Evolutionary conservation across 2,329 filamentous ascomycete species (phyloP), one percentile per base, ranked within the genome.

Genomic region (Ophiocordyceps sinensis): DNA sequence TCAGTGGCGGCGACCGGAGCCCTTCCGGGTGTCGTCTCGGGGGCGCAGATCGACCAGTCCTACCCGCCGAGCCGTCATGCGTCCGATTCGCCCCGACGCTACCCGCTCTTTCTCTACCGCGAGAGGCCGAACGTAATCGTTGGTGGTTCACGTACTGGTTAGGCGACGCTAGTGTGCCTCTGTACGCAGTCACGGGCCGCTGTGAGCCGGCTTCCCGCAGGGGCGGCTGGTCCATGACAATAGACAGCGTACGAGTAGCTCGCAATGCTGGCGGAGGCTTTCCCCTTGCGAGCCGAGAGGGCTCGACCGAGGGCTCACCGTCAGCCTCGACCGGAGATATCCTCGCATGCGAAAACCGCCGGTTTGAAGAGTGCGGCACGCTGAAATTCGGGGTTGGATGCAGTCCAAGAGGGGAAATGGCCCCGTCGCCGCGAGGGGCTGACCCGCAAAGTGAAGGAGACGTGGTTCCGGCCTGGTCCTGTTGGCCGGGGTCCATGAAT

Each of bases 161-260:
- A 1, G 42, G 42, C 5, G 46, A 41, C 14, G 37, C 39, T 3
- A 39, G 36, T 10, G 12, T 44, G 43, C 21, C 41, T 42, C 31
- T 31, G 36, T 55, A 48, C 13, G 47, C 45, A 9, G 50, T 61
- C 7, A 53, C 53, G 17, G 59, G 56, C 15, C 58, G 49, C 21
- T 55, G 50, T 2, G 53, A 47, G 11, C 52, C 44, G 10, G 52
- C 51, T 12, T 48, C 43, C 17, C 44, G 47, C 1, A 69, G 68
- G 0, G 71, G 72, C 0, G 70, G 70, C 37, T 72, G 65, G 43
- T 77, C 73, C 40, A 67, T 56, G 3, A 76, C 70, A 37, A 72
- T 65, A 1, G 73, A 77, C 10, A 76, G 55, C 2, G 71, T 70
- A 6, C 71, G 63, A 2, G 70, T 65, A 44, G 68, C 63, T 23